These are phyloP conservation scores for Phytophthora hibernalis DNA, from an alignment of 352 stramenopile genomes.

Conservation along the genomic window DNA sequence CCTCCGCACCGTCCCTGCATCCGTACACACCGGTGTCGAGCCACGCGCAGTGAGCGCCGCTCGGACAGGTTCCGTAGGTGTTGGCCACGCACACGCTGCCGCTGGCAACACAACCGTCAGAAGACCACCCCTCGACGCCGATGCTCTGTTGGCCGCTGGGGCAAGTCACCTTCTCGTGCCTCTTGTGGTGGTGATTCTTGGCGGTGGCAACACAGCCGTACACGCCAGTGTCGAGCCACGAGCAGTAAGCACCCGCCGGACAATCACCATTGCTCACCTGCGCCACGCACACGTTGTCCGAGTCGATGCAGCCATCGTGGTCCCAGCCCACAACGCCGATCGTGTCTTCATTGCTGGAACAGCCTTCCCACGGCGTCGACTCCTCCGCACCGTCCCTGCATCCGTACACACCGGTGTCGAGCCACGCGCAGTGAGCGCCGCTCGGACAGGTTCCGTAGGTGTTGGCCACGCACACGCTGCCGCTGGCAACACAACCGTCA, in stretches of 20 bases:
- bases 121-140: conserved; percentile 24
- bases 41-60: conserved; percentile 30
- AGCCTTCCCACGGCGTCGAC: conserved; percentile 28
- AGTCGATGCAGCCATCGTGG: conserved; percentile 30
- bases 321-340: conserved; percentile 36
- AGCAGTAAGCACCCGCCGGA: conserved; percentile 29
- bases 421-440: conserved; percentile 30
- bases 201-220: conserved; percentile 27
- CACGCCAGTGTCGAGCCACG: conserved; percentile 25
- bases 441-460: conserved; percentile 29
- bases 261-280: conserved; percentile 16
- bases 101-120: conserved; percentile 25
- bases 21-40: conserved; percentile 41
- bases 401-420: conserved; percentile 40
- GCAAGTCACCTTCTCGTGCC: conserved; percentile 22
- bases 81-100: conserved; percentile 33
- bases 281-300: conserved; percentile 22
- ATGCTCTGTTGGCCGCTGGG: conserved; percentile 29
- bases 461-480: conserved; percentile 33
- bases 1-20: conserved; percentile 29
- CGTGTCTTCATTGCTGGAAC: conserved; percentile 21
- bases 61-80: conserved; percentile 28
- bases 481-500: conserved; percentile 26
- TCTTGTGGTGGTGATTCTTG: conserved; percentile 18
- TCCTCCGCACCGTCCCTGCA: conserved; percentile 33